These are phyloP conservation scores for Lagerstroemia speciosa DNA, from an alignment of 345 rosid species.

Conservation along the genomic window DNA sequence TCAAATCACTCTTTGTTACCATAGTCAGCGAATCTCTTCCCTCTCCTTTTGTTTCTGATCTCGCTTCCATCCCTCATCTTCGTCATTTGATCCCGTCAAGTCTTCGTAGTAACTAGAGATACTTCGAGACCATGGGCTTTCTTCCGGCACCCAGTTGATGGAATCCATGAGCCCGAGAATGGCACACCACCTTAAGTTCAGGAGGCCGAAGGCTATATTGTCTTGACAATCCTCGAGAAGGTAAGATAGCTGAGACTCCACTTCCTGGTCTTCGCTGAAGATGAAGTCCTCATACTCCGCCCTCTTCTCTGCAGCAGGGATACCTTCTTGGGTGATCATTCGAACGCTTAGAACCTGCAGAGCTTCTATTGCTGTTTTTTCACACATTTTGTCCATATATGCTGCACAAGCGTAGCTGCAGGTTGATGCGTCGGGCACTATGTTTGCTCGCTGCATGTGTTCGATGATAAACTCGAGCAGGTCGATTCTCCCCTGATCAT, in stretches of 20 bases:
- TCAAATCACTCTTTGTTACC: not conserved
- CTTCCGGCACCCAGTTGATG: conserved; percentile 54
- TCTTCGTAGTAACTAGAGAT: conserved; percentile 30
- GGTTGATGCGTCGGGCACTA: conserved; percentile 66
- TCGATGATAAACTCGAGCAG: conserved; percentile 51
- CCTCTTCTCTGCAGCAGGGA: conserved; percentile 30
- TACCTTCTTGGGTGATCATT: conserved; percentile 45
- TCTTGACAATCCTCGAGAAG: conserved; percentile 30
- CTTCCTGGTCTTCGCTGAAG: conserved; percentile 45
- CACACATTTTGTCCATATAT: conserved; percentile 33
- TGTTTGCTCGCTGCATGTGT: conserved; percentile 45
- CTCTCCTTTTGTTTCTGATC: not conserved
- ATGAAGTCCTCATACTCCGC: conserved; percentile 43
- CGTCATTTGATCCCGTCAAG: not conserved
- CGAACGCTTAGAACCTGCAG: conserved; percentile 60
- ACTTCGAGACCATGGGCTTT: conserved; percentile 50
- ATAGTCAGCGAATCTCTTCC: not conserved
- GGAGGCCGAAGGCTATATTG: conserved; percentile 37
- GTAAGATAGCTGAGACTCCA: conserved; percentile 39
- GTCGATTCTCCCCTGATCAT: conserved; percentile 50
- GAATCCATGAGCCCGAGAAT: conserved; percentile 28
- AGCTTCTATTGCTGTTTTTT: conserved; percentile 54
- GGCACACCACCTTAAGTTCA: conserved; percentile 76
- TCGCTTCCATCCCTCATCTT: not conserved
- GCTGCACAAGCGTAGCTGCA: conserved; percentile 46